These are phyloP conservation scores for Chernovozyma aurita DNA, from an alignment of 1,139 yeast species.

Conservation along the genomic window DNA sequence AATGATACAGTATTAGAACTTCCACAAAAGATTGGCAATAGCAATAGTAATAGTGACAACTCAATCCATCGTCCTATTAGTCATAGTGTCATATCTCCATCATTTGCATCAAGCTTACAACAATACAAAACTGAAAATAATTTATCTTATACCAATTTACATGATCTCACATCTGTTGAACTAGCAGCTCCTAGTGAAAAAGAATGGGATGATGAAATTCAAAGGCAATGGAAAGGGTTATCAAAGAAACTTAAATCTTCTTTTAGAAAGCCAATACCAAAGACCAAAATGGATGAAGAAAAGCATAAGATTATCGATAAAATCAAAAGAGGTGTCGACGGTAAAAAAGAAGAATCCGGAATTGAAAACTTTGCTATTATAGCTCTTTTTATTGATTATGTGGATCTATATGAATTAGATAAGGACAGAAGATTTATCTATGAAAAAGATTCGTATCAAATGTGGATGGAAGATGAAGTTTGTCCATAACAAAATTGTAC, in stretches of 20 bases:
- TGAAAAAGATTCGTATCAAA: constrained; percentile 51
- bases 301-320: constrained; percentile 59
- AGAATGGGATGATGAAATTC: constrained; percentile 65
- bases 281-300: constrained; percentile 52
- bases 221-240: constrained; percentile 58
- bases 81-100: constrained; percentile 26
- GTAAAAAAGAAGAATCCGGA: constrained; percentile 65
- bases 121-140: constrained; percentile 14
- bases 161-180: constrained; percentile 19
- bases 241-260: constrained; percentile 57
- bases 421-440: constrained; percentile 54
- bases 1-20: constrained; percentile 11
- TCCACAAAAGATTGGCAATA: constrained; percentile 8
- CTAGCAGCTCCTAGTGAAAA: constrained; percentile 48
- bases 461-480: constrained; percentile 74
- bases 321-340: constrained; percentile 80
- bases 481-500: constrained; percentile 65
- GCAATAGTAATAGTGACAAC: constrained; percentile 16
- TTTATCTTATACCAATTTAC: constrained; percentile 27
- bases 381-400: constrained; percentile 65
- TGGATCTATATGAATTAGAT: constrained; percentile 64
- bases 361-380: constrained; percentile 65
- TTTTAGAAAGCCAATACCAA: constrained; percentile 72
- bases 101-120: constrained; percentile 12
- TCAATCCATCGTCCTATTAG: constrained; percentile 15